Base-by-base conservation (phyloP, 1,284 basidiomycete genomes). In the Microbotryum silenes-acaulis region DNA sequence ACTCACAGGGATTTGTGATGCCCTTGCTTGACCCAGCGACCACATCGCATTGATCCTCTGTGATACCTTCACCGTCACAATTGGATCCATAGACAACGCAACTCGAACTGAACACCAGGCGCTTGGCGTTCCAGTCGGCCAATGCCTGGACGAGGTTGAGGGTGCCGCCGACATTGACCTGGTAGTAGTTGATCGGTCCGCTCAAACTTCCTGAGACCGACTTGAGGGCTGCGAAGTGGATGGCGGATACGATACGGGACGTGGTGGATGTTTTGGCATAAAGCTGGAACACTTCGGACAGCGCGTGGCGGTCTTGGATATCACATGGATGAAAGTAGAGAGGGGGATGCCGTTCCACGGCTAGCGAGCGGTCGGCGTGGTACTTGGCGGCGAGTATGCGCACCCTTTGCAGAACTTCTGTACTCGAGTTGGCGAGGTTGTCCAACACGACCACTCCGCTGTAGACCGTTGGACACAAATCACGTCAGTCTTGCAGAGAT, bases 201-300 rank as follows among this genome's bases (percentile, higher is more conserved):
- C 16, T 27, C 12, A 60, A 20, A 31, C 48, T 51, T 6, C 54
- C 59, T 1, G 59, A 27, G 4, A 60, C 59, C 20, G 54, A 56
- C 44, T 60, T 60, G 59, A 60, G 59, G 12, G 59, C 59, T 6
- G 59, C 59, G 37, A 60, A 60, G 42, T 60, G 59, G 29, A 60
- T 60, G 2, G 59, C 59, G 27, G 59, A 55, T n/a, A 56, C 33
- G 29, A 60, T 56, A 10, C 59, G 59, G 18, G 59, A 60, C 4
- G 48, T 46, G 42, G 52, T 45, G 10, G 54, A 49, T 16, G 53
- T 7, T 6, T 18, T 20, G 23, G 59, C 54, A 54, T 60, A 60
- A 37, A 45, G 54, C 9, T 44, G 31, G 59, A 60, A 56, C 3
- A 60, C 49, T 29, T 42, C 14, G 14, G 45, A n/a, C 45, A 60